Conservation (phyloP, 2,329 filamentous ascomycete species). For the Fusarium incarnatum region DNA sequence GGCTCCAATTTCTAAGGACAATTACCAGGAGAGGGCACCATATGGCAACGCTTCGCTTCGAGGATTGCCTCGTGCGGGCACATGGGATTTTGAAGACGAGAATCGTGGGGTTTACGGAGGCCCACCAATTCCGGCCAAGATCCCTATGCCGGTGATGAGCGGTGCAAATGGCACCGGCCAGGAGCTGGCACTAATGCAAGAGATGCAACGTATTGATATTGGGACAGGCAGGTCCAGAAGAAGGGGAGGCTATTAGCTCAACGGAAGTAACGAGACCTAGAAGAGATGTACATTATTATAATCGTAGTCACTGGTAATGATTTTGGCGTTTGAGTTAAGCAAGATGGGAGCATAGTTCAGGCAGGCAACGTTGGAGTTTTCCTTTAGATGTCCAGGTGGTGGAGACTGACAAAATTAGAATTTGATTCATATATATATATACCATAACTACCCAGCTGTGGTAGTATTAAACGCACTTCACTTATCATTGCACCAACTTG, state of each 20-base stretch:
- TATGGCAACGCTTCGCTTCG: constrained; percentile 50
- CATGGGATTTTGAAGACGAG: constrained; percentile 66
- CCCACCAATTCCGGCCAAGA: constrained; percentile 77
- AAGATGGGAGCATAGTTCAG: constrained; percentile 11
- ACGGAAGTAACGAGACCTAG: constrained; percentile 34
- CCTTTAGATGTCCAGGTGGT: neutral
- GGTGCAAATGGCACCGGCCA: constrained; percentile 57
- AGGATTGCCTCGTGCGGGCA: constrained; percentile 58
- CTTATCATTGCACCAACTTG: neutral
- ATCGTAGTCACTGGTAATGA: constrained; percentile 20
- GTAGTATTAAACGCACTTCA: neutral
- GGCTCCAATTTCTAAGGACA: constrained; percentile 64
- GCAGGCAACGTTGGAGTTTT: constrained; percentile 30
- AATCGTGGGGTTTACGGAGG: constrained; percentile 60
- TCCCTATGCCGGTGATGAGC: constrained; percentile 69
- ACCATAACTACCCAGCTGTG: neutral
- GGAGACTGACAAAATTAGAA: constrained; percentile 15
- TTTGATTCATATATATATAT: constrained; percentile 12
- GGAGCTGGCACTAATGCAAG: constrained; percentile 73
- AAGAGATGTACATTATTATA: constrained; percentile 42
- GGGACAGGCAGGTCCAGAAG: constrained; percentile 69
- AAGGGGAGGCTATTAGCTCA: constrained; percentile 57
- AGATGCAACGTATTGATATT: constrained; percentile 76
- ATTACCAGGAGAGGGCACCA: constrained; percentile 59
- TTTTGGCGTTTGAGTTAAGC: constrained; percentile 35